Conservation (phyloP, 2,329 filamentous ascomycete genomes). For the Hypoxylon sp. region DNA sequence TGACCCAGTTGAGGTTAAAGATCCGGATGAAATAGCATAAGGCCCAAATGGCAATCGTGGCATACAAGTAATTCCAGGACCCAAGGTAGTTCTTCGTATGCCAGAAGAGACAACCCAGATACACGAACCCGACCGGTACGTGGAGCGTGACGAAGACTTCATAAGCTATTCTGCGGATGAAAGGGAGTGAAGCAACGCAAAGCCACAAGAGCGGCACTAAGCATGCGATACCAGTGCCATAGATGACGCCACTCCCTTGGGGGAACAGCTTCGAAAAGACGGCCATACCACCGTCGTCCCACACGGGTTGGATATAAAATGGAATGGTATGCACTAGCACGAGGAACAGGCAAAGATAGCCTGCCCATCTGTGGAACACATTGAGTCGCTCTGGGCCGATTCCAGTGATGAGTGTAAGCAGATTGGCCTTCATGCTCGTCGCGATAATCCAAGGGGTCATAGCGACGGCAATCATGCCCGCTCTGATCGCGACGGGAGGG, state of each 20-base stretch:
- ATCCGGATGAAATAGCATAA: slow-evolving; percentile 79
- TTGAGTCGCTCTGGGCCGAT: slow-evolving; percentile 94
- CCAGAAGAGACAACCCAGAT: slow-evolving; percentile 91
- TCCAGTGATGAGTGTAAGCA: slow-evolving; percentile 85
- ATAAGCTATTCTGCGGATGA: slow-evolving; percentile 81
- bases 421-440: slow-evolving; percentile 90
- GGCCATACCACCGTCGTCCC: slow-evolving; percentile 79
- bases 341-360: slow-evolving; percentile 86
- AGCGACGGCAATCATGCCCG: slow-evolving; percentile 92
- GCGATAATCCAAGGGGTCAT: slow-evolving; percentile 94
- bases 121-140: slow-evolving; percentile 82
- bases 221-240: slow-evolving; percentile 87
- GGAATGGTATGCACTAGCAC: slow-evolving; percentile 87
- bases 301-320: slow-evolving; percentile 90
- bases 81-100: slow-evolving; percentile 92
- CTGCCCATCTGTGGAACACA: slow-evolving; percentile 92
- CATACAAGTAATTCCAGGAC: slow-evolving; percentile 90
- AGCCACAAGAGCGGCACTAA: slow-evolving; percentile 85
- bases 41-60: slow-evolving; percentile 82
- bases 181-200: slow-evolving; percentile 84
- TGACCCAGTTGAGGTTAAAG: slow-evolving; percentile 91
- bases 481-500: slow-evolving; percentile 85
- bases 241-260: slow-evolving; percentile 75
- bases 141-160: slow-evolving; percentile 88
- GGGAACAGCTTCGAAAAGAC: slow-evolving; percentile 79